These are phyloP conservation scores for Microstroma glucosiphilum DNA, from an alignment of 1,284 basidiomycete genomes.

Conservation along the genomic window DNA sequence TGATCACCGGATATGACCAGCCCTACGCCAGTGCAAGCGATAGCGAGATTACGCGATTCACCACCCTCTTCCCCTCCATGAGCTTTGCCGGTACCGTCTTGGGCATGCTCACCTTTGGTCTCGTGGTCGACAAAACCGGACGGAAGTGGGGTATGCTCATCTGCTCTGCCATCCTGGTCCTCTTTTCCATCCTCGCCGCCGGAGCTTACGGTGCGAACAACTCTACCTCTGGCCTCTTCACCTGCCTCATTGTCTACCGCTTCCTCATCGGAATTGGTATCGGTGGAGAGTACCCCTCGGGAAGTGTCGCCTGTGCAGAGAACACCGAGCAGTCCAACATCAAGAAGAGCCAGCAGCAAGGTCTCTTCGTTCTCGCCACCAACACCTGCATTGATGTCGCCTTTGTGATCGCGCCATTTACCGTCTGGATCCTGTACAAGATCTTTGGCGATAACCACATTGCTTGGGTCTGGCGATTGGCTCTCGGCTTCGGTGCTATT, in stretches of 20 bases:
- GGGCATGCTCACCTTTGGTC: constrained; percentile 55
- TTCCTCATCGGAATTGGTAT: constrained; percentile 53
- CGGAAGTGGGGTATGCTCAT: constrained; percentile 79
- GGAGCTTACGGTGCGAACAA: constrained; percentile 73
- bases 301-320: constrained; percentile 83
- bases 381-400: constrained; percentile 78
- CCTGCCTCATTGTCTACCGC: constrained; percentile 70
- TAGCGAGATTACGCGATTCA: constrained; percentile 19
- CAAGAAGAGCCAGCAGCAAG: constrained; percentile 70
- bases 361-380: constrained; percentile 77
- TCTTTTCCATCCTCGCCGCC: constrained; percentile 60
- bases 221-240: constrained; percentile 64
- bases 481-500: constrained; percentile 77
- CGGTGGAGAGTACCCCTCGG: constrained; percentile 85
- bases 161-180: constrained; percentile 30
- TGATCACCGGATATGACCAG: constrained; percentile 25
- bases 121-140: not conserved
- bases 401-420: constrained; percentile 75
- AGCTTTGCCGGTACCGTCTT: constrained; percentile 60
- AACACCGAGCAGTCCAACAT: constrained; percentile 71
- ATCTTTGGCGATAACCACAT: constrained; percentile 59
- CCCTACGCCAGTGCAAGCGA: constrained; percentile 16
- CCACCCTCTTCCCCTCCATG: constrained; percentile 35
- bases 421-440: constrained; percentile 60
- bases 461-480: constrained; percentile 61